phyloP scores from a whole-genome alignment of 2,329 filamentous ascomycete genomes.

The Fusarium solani-melongenae region DNA sequence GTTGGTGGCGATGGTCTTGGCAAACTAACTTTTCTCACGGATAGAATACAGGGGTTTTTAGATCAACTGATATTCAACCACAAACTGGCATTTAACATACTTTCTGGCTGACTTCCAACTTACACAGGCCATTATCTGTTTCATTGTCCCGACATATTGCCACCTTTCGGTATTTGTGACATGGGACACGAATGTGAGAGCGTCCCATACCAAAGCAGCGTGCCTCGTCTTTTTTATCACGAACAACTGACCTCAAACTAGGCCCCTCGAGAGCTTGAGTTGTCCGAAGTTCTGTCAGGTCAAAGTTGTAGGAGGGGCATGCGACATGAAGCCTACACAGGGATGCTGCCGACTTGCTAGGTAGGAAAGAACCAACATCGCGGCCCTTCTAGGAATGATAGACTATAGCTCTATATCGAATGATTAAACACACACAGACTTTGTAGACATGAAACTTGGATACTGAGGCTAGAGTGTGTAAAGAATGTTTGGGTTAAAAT shows the following conservation, averaged over 20 bases:
- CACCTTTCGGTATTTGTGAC: not conserved
- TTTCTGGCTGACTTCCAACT: not conserved
- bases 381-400: not conserved
- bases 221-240: not conserved
- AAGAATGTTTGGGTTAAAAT: not conserved
- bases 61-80: conserved; percentile 3
- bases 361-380: not conserved
- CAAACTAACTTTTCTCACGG: not conserved
- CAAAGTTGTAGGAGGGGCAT: not conserved
- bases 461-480: not conserved
- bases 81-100: not conserved
- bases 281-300: not conserved
- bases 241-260: not conserved
- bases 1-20: not conserved
- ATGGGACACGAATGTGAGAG: not conserved
- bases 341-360: not conserved
- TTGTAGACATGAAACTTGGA: not conserved
- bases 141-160: not conserved
- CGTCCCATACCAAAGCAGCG: not conserved
- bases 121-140: not conserved
- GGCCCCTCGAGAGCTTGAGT: not conserved
- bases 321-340: not conserved
- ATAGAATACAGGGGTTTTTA: not conserved
- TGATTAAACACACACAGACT: not conserved
- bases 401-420: not conserved